Evolutionary conservation across 2,329 filamentous ascomycete genomes (phyloP), one percentile per base, ranked within the genome.

Genomic region (Alternaria novae-zelandiae): DNA sequence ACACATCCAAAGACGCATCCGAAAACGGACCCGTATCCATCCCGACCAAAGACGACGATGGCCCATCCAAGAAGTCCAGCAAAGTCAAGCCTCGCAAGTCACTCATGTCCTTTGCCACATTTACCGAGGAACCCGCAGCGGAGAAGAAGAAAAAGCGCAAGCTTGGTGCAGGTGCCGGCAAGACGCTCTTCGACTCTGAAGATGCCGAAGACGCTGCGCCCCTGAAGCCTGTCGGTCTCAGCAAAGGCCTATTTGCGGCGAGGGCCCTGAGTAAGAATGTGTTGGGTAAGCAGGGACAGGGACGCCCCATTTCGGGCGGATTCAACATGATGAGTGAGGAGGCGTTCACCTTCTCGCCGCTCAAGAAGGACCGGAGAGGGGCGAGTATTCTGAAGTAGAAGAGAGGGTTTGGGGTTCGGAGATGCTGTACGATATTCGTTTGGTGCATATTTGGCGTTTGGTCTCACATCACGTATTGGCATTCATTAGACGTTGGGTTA

Each of bases 91-190:
- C 77, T 11, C 81, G 83, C 70, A 85, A 85, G 63, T 83, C 82
- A 4, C 80, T 86, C 61, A 81, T 82, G 72, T 82, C 82, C 8
- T 85, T 81, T 56, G 78, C 79, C 1, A 71, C 78, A n/a, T 82
- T 81, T 65, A 76, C 70, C 55, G 77, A 78, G 15, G 79, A 79
- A 59, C 75, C 75, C 8, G 82, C 80, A 20, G 74, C 76, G 5
- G 78, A 80, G 57, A 78, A 78, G 68, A 78, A 78, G 65, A 78
- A 90, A 84, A 94, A 91, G 83, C 88, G 91, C 66, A 94, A 93
- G 79, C 81, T 93, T 6, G 83, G 92, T 2, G 88, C 89, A 5
- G 82, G 65, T 25, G 65, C 86, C 51, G 88, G 88, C 67, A 85
- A 82, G 70, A 91, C 88, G 4, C 76, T 96, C 6, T 93, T 95